A percentile compares a stretch with the other conserved stretches of the same genome.
These are phyloP conservation scores for Entelexis paramagnoliae DNA, from an alignment of 1,139 yeast genomes.

Conservation along the genomic window DNA sequence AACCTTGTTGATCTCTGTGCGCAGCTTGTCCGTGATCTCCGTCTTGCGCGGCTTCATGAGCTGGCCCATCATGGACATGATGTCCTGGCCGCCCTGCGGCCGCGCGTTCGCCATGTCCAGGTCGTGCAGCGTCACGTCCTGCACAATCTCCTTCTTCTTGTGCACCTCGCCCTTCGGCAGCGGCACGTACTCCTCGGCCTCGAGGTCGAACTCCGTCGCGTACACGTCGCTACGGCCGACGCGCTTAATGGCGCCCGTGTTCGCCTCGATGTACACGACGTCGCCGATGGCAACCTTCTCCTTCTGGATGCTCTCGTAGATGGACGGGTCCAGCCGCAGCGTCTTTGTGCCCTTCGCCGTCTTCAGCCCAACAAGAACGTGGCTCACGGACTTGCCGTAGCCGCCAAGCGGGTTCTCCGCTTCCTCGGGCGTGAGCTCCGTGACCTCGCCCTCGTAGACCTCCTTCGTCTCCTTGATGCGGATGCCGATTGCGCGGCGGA, in stretches of 20 bases:
- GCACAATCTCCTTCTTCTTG: conserved; percentile 95
- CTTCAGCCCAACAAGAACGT: conserved; percentile 87
- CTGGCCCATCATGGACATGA: conserved; percentile 98
- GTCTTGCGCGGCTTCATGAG: conserved; percentile 91
- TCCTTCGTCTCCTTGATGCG: conserved; percentile 95
- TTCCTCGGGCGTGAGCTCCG: conserved; percentile 93
- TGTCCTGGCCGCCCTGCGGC: conserved; percentile 99
- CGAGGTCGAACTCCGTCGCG: conserved; percentile 95
- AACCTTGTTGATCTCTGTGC: conserved; percentile 88
- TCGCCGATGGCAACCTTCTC: conserved; percentile 93
- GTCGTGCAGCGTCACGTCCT: conserved; percentile 93
- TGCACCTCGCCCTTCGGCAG: conserved; percentile 98
- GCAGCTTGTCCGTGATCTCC: conserved; percentile 93
- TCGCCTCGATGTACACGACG: conserved; percentile 92
- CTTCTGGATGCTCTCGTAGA: conserved; percentile 90
- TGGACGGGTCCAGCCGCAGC: conserved; percentile 84
- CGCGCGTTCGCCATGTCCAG: conserved; percentile 92
- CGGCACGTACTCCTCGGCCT: conserved; percentile 98
- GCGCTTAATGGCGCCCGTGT: conserved; percentile 94
- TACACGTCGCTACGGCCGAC: conserved; percentile 98
- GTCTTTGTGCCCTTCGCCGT: conserved; percentile 94
- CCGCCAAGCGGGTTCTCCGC: conserved; percentile 96
- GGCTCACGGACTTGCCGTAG: conserved; percentile 91
- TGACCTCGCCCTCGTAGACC: conserved; percentile 97
- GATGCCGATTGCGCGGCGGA: conserved; percentile 90